Evolutionary conservation across 163 green algal species (phyloP), one percentile per base, ranked within the genome.

Genomic region (Volvox carteri): DNA sequence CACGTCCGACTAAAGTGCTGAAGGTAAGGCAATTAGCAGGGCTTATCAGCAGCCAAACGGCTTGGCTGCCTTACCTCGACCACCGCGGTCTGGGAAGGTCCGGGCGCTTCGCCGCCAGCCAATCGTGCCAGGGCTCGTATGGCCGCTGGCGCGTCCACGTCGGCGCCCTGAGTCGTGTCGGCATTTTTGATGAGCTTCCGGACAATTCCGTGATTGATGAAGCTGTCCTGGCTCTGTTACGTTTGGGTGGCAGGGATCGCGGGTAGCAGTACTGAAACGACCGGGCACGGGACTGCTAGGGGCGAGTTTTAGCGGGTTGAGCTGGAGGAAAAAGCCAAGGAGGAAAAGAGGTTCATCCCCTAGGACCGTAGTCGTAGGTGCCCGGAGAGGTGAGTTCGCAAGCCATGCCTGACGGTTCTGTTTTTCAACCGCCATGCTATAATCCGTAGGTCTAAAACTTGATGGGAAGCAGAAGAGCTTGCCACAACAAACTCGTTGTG

Each of bases 161-260:
- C 42, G n/a, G 56, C 30, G 25, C 41, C 39, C 28, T 67, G n/a
- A 9, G 60, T 12, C 8, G 60, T 50, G n/a, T 86, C 79, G 6
- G 42, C 42, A 62, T 42, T 67, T 30, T 72, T 70, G 0, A 80
- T 87, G 19, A 87, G 81, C 81, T 72, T 79, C 46, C 81, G 65
- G 9, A 80, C 48, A 0, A 50, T 46, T 19, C 81, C 81, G 23
- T 87, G 35, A 21, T 41, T 72, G 35, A 80, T 62, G 81, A 87
- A 87, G 2, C 60, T 33, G 25, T 87, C 81, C 21, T 87, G 81
- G 44, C 65, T 58, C 81, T 87, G 35, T 39, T 39, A n/a, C 21
- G 39, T 5, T 19, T 54, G 41, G 37, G 46, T n/a, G 41, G 76
- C 50, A 58, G 50, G 28, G n/a, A n/a, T n/a, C n/a, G n/a, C n/a